Evolutionary conservation across 1,139 yeast species (phyloP).

Genomic region (Yamadazyma epiphylla): DNA sequence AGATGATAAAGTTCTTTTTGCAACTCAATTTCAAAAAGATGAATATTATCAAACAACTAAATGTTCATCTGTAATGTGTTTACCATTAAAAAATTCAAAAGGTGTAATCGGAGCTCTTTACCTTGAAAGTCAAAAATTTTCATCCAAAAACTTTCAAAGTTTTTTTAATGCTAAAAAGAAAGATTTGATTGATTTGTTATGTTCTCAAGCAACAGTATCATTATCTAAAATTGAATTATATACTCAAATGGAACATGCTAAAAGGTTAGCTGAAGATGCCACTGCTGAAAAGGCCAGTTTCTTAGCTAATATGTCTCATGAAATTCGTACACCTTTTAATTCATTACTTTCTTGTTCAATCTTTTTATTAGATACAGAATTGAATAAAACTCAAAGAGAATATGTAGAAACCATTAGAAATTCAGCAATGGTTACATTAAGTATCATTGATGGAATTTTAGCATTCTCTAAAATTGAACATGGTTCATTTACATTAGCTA

Average conservation of each 20-base stretch:
- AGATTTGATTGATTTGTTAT: constrained; percentile 42
- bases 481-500: constrained; percentile 47
- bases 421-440: constrained; percentile 51
- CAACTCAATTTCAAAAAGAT: constrained; percentile 33
- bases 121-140: constrained; percentile 31
- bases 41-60: constrained; percentile 35
- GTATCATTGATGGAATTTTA: constrained; percentile 54
- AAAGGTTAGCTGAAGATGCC: constrained; percentile 56
- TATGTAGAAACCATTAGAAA: constrained; percentile 53
- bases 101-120: constrained; percentile 48
- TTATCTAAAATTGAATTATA: constrained; percentile 47
- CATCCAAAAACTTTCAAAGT: background rate
- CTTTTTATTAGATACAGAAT: constrained; percentile 47
- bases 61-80: constrained; percentile 38
- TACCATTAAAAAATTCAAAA: constrained; percentile 45
- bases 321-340: constrained; percentile 57
- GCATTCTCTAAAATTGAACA: constrained; percentile 57
- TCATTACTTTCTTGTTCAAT: constrained; percentile 54
- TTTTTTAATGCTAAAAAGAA: constrained; percentile 31
- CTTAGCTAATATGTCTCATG: constrained; percentile 60
- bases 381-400: constrained; percentile 46
- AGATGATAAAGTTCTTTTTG: constrained; percentile 34
- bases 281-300: constrained; percentile 58
- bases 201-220: constrained; percentile 55
- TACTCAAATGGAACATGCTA: constrained; percentile 49